Evolutionary conservation across 2,329 filamentous ascomycete genomes (phyloP), one percentile per base, ranked within the genome.

Genomic region (Ophiostoma sp.): DNA sequence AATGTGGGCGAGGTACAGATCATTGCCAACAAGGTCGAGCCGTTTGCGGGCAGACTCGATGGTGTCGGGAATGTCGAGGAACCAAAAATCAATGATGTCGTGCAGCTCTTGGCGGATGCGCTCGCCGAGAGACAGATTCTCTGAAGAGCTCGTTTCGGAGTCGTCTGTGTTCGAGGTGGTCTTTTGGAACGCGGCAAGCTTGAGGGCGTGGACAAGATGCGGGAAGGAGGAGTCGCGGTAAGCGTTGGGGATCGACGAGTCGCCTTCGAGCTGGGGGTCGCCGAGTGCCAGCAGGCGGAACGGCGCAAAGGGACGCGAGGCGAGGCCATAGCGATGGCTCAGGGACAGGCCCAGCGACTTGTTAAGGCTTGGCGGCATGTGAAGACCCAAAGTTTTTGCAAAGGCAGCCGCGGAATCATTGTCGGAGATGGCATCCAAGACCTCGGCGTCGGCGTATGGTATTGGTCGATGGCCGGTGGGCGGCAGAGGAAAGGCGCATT

Each of bases 181-280:
- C 36, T n/a, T 35, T 11, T 62, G 67, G 67, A 84, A 85, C 6
- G 83, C 82, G 64, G 82, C 76, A 71, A 85, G 85, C 39, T 79
- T 78, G 68, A 80, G 77, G 27, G 85, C 80, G 73, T 79, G 81
- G 69, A 79, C 80, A 3, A 85, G 75, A 74, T 89, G 85, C 1
- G 86, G 85, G 68, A 89, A 85, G 15, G 68, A 67, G 1, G 81
- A 78, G 65, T 83, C 81, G 52, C 84, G 79, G 73, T 84, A 81
- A 48, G 82, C 81, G 69, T 83, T 84, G 20, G 89, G 90, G 35
- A 97, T 89, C 7, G 92, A 93, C 1, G 90, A 93, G 77, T 97
- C 92, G 75, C 94, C 94, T 80, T 98, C 94, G 69, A 98, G 86
- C 79, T 98, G 94, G 5, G 94, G 94, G 78, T 98, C 94, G 72